Evolutionary conservation across 495 filamentous ascomycete species (phyloP).

Genomic region (Aspergillus campestris): DNA sequence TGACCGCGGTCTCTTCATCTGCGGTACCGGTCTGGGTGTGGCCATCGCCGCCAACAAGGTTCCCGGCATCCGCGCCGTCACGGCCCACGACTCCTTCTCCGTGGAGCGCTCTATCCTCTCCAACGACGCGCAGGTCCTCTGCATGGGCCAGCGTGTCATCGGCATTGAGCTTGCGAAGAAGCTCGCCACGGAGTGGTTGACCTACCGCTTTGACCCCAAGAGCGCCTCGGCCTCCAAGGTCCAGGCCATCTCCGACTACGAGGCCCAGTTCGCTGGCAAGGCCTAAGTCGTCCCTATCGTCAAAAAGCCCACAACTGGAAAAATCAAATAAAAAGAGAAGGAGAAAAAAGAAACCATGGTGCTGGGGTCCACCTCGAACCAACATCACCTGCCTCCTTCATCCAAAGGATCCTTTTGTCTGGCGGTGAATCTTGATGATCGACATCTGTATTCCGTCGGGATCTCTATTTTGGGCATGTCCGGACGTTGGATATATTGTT

Average conservation of each 20-base stretch:
- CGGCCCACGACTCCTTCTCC: conserved; percentile 76
- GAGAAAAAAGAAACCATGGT: no score
- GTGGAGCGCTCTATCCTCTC: conserved; percentile 75
- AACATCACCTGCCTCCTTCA: no score
- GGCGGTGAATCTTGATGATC: no score
- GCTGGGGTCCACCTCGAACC: no score
- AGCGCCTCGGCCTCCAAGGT: conserved; percentile 70
- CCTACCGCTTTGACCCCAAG: conserved; percentile 68
- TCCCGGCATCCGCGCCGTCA: conserved; percentile 74
- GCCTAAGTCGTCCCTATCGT: conserved; percentile 6
- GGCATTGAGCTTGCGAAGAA: conserved; percentile 71
- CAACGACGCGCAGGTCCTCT: conserved; percentile 83
- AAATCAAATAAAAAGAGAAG: no score
- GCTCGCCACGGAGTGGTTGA: conserved; percentile 73
- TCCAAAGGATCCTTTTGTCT: background rate
- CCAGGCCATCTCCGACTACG: conserved; percentile 63
- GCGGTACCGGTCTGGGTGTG: conserved; percentile 78
- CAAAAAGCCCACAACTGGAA: no score
- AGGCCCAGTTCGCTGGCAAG: conserved; percentile 41
- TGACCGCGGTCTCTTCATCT: conserved; percentile 78
- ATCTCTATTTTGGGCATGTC: background rate
- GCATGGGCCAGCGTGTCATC: conserved; percentile 79
- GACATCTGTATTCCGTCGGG: background rate
- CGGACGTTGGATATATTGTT: background rate
- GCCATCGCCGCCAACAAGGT: conserved; percentile 86